Base-by-base conservation (phyloP, 1,284 basidiomycete species). In the Pascua sp. region DNA sequence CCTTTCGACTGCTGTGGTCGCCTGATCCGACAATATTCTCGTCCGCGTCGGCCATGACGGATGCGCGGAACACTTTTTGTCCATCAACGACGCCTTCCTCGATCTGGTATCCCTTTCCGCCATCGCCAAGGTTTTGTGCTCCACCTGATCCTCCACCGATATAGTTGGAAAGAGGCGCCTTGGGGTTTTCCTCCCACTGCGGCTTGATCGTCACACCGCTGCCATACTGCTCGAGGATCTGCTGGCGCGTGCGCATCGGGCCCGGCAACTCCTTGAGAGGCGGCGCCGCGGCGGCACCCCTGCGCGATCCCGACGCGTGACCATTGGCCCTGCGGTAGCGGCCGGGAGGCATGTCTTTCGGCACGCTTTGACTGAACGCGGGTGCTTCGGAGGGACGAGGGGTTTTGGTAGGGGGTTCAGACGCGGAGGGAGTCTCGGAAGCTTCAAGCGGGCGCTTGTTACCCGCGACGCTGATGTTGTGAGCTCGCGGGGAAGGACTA, bases 1-100 rank as follows among this genome's bases (percentile, higher is more conserved):
- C 83, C 65, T 87, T 88, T 68, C 81, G 85, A 10, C 75, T 79
- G 1, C 78, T n/a, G 52, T 81, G 80, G 71, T 97, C 93, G 80
- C 92, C 69, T 5, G 79, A 71, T 10, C 80, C 81, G 37, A 76
- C 46, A 46, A 81, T 68, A n/a, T 61, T 48, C 8, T 57, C 36
- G 16, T 61, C 55, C 4, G 52, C 42, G 52, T 72, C 68, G 15
- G 64, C 68, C 5, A 65, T 49, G 12, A 77, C 66, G 8, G 67
- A 66, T 1, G 66, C 70, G 53, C 73, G 68, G 52, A 64, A 67
- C 15, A 73, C 53, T 49, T 64, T 67, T 49, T 67, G 52, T 2
- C 66, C 65, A 2, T 66, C 64, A 1, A 75, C 61, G 16, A 65
- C 32, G 4, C 72, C 73, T 46, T 72, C 65, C 41, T 67, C 53